Conservation (phyloP, 768 basidiomycete species). For the Calocera viscosa region DNA sequence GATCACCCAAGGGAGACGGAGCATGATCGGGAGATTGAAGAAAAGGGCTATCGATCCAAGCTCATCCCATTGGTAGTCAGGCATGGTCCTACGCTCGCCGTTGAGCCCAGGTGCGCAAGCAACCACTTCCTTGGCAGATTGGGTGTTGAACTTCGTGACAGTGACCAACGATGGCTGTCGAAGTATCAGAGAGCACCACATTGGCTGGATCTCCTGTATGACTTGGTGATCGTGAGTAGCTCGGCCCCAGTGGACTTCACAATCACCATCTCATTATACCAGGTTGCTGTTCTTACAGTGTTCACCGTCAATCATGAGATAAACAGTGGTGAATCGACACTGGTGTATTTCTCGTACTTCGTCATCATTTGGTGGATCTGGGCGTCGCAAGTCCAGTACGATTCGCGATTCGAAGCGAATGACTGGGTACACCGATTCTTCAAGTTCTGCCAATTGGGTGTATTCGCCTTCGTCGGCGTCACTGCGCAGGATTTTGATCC, state of each 20-base stretch:
- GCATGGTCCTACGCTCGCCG: neutral
- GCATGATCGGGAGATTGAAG: neutral
- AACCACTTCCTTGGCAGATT: neutral
- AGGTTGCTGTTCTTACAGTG: neutral
- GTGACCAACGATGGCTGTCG: neutral
- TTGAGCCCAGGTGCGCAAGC: neutral
- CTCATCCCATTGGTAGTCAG: neutral
- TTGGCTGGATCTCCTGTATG: neutral
- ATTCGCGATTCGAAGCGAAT: slow-evolving; percentile 8
- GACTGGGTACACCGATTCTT: slow-evolving; percentile 12
- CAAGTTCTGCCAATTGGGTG: slow-evolving; percentile 8
- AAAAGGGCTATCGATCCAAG: neutral
- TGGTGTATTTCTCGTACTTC: slow-evolving; percentile 10
- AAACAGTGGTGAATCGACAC: neutral
- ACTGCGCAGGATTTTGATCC: slow-evolving; percentile 9
- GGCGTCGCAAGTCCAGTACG: slow-evolving; percentile 11
- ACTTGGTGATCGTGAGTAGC: neutral
- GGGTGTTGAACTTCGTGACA: neutral
- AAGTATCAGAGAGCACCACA: neutral
- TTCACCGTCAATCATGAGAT: slow-evolving; percentile 7
- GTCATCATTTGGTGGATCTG: slow-evolving; percentile 13
- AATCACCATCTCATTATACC: neutral
- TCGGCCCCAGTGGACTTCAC: neutral
- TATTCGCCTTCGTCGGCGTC: slow-evolving; percentile 7
- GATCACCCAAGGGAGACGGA: neutral